Conservation (phyloP, 2,329 filamentous ascomycete genomes). For the Parastagonospora nodorum region DNA sequence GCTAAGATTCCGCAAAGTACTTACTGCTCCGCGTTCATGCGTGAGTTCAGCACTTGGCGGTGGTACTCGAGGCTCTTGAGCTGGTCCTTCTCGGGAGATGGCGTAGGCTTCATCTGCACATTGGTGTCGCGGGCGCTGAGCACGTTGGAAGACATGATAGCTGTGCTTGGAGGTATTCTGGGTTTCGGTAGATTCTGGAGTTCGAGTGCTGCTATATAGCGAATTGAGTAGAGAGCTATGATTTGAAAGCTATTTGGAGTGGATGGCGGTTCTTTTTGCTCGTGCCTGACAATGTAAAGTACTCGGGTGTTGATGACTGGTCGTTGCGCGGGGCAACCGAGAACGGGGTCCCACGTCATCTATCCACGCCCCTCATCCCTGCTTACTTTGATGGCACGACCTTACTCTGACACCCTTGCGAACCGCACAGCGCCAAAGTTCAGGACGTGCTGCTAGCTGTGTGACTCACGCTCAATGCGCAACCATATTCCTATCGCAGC, state of each 20-base stretch:
- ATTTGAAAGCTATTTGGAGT: not conserved
- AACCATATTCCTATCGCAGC: too few species aligned
- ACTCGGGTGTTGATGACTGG: not conserved
- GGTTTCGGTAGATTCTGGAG: not conserved
- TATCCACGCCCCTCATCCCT: not conserved
- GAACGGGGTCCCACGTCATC: not conserved
- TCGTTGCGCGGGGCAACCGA: conserved; percentile 2
- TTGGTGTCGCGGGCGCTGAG: conserved; percentile 72
- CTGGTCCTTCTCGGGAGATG: conserved; percentile 41
- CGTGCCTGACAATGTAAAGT: not conserved
- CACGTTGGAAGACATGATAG: conserved; percentile 62
- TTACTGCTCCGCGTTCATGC: conserved; percentile 71
- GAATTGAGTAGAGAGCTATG: not conserved
- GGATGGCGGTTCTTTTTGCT: not conserved
- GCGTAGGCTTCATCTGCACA: conserved; percentile 43
- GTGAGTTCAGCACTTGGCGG: conserved; percentile 73
- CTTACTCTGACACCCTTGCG: not conserved
- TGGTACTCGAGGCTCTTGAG: conserved; percentile 69
- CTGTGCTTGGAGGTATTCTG: not conserved
- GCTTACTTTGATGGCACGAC: not conserved
- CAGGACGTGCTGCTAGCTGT: not conserved
- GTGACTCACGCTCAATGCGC: too few species aligned
- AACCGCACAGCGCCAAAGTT: not conserved
- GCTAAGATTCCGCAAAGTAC: conserved; percentile 30
- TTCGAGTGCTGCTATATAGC: not conserved